Base-by-base conservation (phyloP, 1,284 basidiomycete genomes). In the Trichosporon asahii region DNA sequence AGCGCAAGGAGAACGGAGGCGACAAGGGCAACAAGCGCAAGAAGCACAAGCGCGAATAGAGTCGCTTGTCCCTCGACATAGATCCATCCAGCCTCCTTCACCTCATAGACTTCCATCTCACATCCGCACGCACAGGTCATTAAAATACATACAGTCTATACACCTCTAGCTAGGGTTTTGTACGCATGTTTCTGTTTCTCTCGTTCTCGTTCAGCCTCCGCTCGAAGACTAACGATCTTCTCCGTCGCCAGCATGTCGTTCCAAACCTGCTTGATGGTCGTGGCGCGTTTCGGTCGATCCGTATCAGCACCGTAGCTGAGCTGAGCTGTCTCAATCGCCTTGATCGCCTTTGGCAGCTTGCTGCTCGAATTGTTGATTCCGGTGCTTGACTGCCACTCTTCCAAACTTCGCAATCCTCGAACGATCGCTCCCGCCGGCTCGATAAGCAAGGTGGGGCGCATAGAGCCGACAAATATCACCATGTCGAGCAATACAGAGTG, bases 1-100 rank as follows among this genome's bases (percentile, higher is more conserved):
- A 89, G 75, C 73, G 64, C 11, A 85, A 88, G 75, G 89, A 89
- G 21, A 76, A 75, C 69, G 72, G 71, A 29, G 74, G 70, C 23
- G 69, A 71, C 14, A 71, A 72, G 25, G 75, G 73, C 66, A 69
- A 46, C 33, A 66, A 60, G 49, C 61, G 61, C n/a, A 68, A 68
- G 64, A 72, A 72, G 69, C 64, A 64, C 66, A 73, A 70, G 69
- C 53, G 67, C 46, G 55, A 68, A 40, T 55, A 66, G 66, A 29
- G 25, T 25, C 21, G 18, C 8, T 9, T 7, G 49, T 53, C 8
- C 44, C n/a, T 18, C 31, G 11, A 23, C 25, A 44, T 49, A 57
- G 46, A 44, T 49, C 44, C 55, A 53, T 61, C 44, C 65, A 18
- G 15, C 23, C 23, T 49, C 33, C 55, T 49, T 35, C 57, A 65